Base-by-base conservation (phyloP, 345 rosid genomes). In the Salix dunnii region DNA sequence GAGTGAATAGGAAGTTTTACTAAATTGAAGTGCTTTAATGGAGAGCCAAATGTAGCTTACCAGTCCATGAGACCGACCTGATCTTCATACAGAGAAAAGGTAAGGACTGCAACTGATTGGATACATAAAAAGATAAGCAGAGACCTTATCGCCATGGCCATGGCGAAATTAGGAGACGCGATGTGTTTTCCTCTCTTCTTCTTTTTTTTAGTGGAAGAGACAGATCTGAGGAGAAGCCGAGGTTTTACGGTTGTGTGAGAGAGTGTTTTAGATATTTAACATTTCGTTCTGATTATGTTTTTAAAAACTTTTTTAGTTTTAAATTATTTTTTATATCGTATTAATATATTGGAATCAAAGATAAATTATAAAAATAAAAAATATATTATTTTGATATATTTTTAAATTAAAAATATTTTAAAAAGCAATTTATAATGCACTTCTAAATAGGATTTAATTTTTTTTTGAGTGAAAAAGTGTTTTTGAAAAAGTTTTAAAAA, bases 41-140 rank as follows among this genome's bases (percentile, higher is more conserved):
- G 33, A 20, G 43, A 43, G 71, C 36, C 46, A 53, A 5, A 12
- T 55, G 77, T 60, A 40, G 73, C 79, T 84, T 78, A 92, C 99
- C 99, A 96, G 77, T 96, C 99, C 90, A 88, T 87, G 85, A 94
- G 94, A 67, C 98, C 99, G 51, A 86, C 97, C 89, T 96, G 97
- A 87, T 94, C 99, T 84, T 92, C 99, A 72, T 86, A 94, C 53
- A 94, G 92, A 51, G 97, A 89, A 51, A 83, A 78, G 82, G 83
- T 66, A 31, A 83, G 78, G 70, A 67, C 73, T 7, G 84, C 61
- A 31, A 85, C 78, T 42, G 93, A 92, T 49, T 86, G 28, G 64
- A 90, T 73, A 21, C 88, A 11, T 23, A 90, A 43, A 28, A 87
- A 67, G 43, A 78, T 13, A 58, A 88, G 49, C 36, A 48, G 67